Base-by-base conservation (phyloP, 2,329 filamentous ascomycete genomes). In the Rutstroemia sp. region DNA sequence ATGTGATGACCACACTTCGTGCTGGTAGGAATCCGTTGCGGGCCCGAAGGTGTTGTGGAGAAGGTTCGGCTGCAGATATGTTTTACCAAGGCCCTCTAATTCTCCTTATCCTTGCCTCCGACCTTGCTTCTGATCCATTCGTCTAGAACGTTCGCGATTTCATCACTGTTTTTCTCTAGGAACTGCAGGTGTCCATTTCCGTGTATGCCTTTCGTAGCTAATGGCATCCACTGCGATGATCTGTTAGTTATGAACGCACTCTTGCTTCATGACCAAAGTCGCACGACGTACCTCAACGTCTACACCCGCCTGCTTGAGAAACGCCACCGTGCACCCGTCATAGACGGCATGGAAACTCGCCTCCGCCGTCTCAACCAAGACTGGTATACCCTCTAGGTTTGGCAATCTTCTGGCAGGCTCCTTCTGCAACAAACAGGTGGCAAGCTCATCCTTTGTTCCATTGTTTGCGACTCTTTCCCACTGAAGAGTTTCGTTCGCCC, bases 141-240 rank as follows among this genome's bases (percentile, higher is more conserved):
- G 16, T 66, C 59, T 18, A 73, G 57, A 16, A 69, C 61, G 12
- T 37, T 61, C 2, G 66, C 68, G 48, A 77, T 73, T 45, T 70
- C 60, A 57, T 73, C 64, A 54, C 72, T 77, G 61, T 79, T 79
- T 67, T 71, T 72, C 68, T 78, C 76, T 68, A 78, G 66, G 58
- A 78, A 76, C 56, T 75, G 71, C 71, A 78, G 72, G 65, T 78
- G 75, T 0, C 73, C 74, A 57, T 78, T 78, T 7, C 76, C 76
- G 39, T 66, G 60, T 38, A 77, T 70, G 4, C 73, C 73, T 6
- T 64, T 62, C 30, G 74, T 67, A 5, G 57, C 68, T 21, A 78
- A 68, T 61, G 69, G 66, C 41, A 75, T 37, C 59, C 72, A 69
- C 52, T 72, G 62, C 23, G 30, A 34, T 34, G 30, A 34, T 34